Evolutionary conservation across 1,284 basidiomycete species (phyloP).

Genomic region (Golubevia pallescens): DNA sequence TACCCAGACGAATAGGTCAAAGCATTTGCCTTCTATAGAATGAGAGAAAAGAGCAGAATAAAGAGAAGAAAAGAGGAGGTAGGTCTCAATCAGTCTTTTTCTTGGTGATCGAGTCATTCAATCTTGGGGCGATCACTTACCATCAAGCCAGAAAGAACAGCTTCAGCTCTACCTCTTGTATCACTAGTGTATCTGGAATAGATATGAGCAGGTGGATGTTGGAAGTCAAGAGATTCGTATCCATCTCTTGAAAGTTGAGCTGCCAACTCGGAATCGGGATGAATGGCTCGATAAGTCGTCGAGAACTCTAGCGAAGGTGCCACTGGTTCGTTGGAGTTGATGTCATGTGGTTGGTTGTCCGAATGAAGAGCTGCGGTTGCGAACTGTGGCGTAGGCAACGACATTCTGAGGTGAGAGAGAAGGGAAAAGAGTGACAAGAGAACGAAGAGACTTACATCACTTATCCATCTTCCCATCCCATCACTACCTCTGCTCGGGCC

Average conservation of each 20-base stretch:
- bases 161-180: constrained; percentile 41
- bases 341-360: constrained; percentile 16
- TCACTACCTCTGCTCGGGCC: too few species aligned
- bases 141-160: constrained; percentile 32
- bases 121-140: constrained; percentile 6
- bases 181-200: constrained; percentile 55
- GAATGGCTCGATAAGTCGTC: constrained; percentile 34
- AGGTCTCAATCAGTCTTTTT: neutral
- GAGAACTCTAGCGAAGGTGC: constrained; percentile 40
- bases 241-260: constrained; percentile 2
- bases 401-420: neutral
- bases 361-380: neutral
- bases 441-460: too few species aligned
- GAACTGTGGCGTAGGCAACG: neutral
- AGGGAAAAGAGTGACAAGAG: too few species aligned
- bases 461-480: too few species aligned
- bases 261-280: constrained; percentile 9
- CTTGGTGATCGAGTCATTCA: neutral
- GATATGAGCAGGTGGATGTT: constrained; percentile 40
- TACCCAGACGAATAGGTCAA: constrained; percentile 44
- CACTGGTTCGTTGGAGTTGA: constrained; percentile 29
- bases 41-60: neutral
- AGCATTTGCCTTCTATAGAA: constrained; percentile 17
- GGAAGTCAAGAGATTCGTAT: constrained; percentile 22
- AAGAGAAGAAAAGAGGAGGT: neutral